Evolutionary conservation across 2,329 filamentous ascomycete genomes (phyloP), one percentile per base, ranked within the genome.

Genomic region (Colletotrichum salicis): DNA sequence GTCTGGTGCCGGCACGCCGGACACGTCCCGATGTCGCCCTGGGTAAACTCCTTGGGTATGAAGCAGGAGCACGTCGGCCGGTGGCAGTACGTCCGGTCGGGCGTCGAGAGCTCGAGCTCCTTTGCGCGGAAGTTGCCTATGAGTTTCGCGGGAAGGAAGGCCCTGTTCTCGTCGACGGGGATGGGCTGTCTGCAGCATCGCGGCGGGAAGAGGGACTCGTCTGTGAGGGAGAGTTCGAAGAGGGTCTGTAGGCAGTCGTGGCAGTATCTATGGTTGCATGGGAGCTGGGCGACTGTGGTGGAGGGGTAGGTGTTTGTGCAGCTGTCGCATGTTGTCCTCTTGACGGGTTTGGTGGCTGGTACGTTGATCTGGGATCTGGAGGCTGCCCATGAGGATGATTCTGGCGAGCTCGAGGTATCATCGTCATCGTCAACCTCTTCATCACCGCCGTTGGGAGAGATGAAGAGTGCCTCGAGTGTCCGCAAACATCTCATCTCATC

Each of bases 181-280:
- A 91, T 86, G 0, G 76, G 68, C 31, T 83, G 74, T 0, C 75
- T 70, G 75, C 88, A 90, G 78, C 89, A 91, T 1, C 82, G 81
- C 0, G 89, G 88, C 0, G 89, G 89, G 68, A 89, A 91, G 0
- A 88, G 75, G 0, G 83, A 80, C 67, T 90, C 86, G 71, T 90
- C 86, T 0, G 69, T 78, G 27, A 87, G 80, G 0, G 86, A 81
- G 0, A 76, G 65, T 1, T 71, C n/a, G 76, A 90, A 87, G 0
- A 90, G 81, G 0, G 72, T 67, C 2, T 75, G 74, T 0, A 91
- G 74, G 74, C 89, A 91, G 1, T 72, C 73, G 0, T 76, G 76
- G 74, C 89, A 91, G 77, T 90, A 91, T 3, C 82, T 75, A 72
- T 91, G 87, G 0, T 76, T 11, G 77, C 88, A 82, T 29, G 84